Evolutionary conservation across 768 basidiomycete species (phyloP).

Genomic region (Melanogaster broomeanus): DNA sequence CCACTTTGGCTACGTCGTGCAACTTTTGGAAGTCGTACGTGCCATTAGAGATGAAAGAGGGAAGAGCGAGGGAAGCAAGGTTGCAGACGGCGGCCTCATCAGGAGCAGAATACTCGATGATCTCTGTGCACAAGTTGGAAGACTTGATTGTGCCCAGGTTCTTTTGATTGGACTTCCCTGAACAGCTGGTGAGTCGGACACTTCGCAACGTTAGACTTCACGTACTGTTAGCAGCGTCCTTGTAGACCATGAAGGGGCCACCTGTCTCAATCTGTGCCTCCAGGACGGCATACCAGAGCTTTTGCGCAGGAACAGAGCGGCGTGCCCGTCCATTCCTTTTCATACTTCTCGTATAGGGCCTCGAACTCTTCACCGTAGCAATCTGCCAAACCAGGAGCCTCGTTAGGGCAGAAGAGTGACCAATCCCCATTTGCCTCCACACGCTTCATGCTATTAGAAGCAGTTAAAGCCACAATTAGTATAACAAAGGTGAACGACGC

Average conservation of each 20-base stretch:
- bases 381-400: conserved; percentile 88
- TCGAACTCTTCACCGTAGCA: conserved; percentile 92
- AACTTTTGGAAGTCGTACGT: conserved; percentile 93
- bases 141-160: conserved; percentile 99
- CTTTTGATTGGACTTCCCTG: conserved; percentile 97
- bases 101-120: conserved; percentile 96
- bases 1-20: conserved; percentile 92
- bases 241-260: conserved; percentile 99
- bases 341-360: conserved; percentile 81
- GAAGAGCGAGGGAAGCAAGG: conserved; percentile 94
- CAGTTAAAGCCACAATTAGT: background rate
- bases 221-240: conserved; percentile 91
- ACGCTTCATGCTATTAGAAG: conserved; percentile 80
- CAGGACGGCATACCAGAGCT: conserved; percentile 96
- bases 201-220: conserved; percentile 6
- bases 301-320: conserved; percentile 88
- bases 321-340: conserved; percentile 86
- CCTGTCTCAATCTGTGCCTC: conserved; percentile 99
- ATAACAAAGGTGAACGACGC: conserved; percentile 26
- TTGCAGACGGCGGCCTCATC: conserved; percentile 99
- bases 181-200: background rate
- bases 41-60: conserved; percentile 82
- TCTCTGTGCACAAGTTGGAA: conserved; percentile 98
- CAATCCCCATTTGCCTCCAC: conserved; percentile 88
- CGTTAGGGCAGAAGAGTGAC: conserved; percentile 98